Evolutionary conservation across 2,329 filamentous ascomycete species (phyloP).

Genomic region (Penicillium rolfsii): DNA sequence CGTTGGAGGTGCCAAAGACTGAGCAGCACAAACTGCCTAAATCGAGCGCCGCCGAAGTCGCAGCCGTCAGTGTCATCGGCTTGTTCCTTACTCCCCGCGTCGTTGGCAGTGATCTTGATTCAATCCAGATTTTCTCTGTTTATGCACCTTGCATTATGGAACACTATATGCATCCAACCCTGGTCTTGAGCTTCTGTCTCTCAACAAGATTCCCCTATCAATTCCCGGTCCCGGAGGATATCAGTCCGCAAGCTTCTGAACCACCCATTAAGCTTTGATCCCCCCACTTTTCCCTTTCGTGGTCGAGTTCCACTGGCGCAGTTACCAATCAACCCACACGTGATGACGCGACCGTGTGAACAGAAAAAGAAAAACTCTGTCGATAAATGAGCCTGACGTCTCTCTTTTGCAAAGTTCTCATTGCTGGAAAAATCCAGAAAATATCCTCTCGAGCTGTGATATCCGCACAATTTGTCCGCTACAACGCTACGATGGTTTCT

Average conservation of each 20-base stretch:
- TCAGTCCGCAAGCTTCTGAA: neutral
- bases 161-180: slow-evolving; percentile 12
- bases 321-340: slow-evolving; percentile 19
- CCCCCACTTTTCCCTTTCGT: neutral
- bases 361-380: slow-evolving; percentile 17
- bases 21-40: too few relatives aligned
- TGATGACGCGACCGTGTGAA: slow-evolving; percentile 12
- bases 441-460: neutral
- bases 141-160: slow-evolving; percentile 17
- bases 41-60: too few relatives aligned
- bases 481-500: slow-evolving; percentile 12
- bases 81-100: slow-evolving; percentile 4
- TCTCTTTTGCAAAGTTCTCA: neutral
- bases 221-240: neutral
- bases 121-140: slow-evolving; percentile 11
- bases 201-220: neutral
- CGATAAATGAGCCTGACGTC: neutral
- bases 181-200: neutral
- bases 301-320: neutral
- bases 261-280: neutral
- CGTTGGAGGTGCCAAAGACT: too few relatives aligned
- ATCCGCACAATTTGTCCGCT: neutral
- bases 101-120: slow-evolving; percentile 10
- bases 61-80: too few relatives aligned
- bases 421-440: neutral